Percentiles rank a stretch among this genome's conserved stretches.
Evolutionary conservation across 169 alveolate genomes (phyloP).

Genomic region (Fabrea salina): DNA sequence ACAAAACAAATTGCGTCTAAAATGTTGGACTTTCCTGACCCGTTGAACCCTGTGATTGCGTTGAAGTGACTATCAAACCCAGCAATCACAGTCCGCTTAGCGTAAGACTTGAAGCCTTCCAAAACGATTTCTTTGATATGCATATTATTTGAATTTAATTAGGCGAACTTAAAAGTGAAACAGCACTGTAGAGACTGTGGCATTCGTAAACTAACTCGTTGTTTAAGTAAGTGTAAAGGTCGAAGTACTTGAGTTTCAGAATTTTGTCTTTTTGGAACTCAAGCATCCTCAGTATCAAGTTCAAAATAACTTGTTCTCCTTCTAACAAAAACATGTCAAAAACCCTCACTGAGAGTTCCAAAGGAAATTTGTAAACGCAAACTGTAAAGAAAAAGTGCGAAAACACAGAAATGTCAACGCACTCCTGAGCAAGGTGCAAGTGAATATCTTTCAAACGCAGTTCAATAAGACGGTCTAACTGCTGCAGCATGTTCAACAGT

Average conservation of each 20-base stretch:
- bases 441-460: background rate
- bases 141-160: slow-evolving; percentile 72
- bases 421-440: background rate
- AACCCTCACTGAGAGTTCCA: slow-evolving; percentile 14
- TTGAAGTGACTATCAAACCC: slow-evolving; percentile 96
- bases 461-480: background rate
- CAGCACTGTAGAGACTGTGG: too few relatives aligned
- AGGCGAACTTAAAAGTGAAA: slow-evolving; percentile 41
- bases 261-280: background rate
- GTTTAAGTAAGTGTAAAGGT: background rate
- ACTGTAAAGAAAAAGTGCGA: slow-evolving; percentile 20
- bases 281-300: background rate
- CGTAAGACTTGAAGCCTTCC: slow-evolving; percentile 96
- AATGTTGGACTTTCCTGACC: slow-evolving; percentile 98
- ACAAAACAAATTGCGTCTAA: slow-evolving; percentile 98
- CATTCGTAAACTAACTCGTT: background rate
- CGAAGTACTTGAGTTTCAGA: background rate
- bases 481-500: background rate
- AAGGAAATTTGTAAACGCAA: background rate
- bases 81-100: slow-evolving; percentile 88
- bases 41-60: slow-evolving; percentile 99
- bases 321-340: slow-evolving; percentile 25
- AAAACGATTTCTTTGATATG: slow-evolving; percentile 92
- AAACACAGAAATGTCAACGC: background rate
- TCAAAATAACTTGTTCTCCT: background rate